Evolutionary conservation across 305 asterid genomes (phyloP).

Genomic region (Fraxinus sp.): DNA sequence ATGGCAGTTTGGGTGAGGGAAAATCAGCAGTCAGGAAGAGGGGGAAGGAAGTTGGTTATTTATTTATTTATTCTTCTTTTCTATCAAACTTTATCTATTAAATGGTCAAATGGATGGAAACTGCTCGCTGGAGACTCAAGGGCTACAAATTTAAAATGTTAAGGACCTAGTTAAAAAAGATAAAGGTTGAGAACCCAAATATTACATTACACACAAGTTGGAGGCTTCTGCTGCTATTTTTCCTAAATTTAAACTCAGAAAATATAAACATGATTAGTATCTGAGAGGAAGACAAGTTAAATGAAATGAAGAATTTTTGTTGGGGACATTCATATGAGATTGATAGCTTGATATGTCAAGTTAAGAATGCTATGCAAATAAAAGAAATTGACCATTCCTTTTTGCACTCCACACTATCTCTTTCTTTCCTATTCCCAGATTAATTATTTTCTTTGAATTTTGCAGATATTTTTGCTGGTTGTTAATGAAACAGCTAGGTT

Average conservation of each 20-base stretch:
- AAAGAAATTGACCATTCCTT: background rate
- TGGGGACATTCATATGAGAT: background rate
- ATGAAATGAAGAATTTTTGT: background rate
- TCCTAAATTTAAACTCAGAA: background rate
- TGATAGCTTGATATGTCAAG: background rate
- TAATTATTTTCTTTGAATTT: background rate
- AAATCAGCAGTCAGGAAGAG: background rate
- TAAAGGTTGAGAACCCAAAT: background rate
- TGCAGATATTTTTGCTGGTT: background rate
- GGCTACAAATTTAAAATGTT: background rate
- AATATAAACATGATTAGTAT: background rate
- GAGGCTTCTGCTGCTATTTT: background rate
- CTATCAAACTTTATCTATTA: background rate
- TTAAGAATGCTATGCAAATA: background rate
- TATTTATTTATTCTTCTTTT: background rate
- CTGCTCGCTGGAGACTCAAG: background rate
- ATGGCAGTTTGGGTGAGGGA: background rate
- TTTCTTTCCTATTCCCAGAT: background rate
- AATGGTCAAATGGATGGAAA: background rate
- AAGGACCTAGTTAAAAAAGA: background rate
- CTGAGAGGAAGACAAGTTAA: background rate
- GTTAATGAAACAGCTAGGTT: background rate
- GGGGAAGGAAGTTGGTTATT: background rate
- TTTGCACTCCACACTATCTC: background rate
- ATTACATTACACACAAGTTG: background rate